Conservation (phyloP, 176 grass and related monocot species). For the Oryza nivara region DNA sequence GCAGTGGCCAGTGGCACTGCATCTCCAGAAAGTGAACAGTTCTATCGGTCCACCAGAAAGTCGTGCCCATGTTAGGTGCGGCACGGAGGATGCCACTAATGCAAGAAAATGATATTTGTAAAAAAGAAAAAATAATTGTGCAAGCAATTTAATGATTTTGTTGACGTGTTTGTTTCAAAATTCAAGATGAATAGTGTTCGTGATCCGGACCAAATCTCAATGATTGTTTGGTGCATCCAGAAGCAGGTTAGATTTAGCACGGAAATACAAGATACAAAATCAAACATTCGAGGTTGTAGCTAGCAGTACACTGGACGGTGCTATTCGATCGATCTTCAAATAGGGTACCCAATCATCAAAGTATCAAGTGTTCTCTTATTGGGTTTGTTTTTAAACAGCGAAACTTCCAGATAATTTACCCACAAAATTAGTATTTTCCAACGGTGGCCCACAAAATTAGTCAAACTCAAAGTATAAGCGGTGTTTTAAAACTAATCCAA, state of each 20-base stretch:
- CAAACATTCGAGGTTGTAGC: neutral
- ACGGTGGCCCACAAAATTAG: too few relatives aligned
- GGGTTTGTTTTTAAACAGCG: neutral
- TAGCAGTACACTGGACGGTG: neutral
- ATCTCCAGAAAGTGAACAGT: neutral
- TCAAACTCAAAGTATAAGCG: too few relatives aligned
- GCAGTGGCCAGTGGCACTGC: neutral
- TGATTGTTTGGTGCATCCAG: constrained; percentile 2
- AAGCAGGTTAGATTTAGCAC: neutral
- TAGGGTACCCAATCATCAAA: neutral
- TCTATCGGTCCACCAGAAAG: neutral
- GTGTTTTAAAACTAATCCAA: too few relatives aligned
- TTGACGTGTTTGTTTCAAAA: neutral
- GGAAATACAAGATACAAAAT: neutral
- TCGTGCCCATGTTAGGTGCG: constrained; percentile 25
- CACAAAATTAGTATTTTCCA: too few relatives aligned
- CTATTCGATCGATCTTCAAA: neutral
- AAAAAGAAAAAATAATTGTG: neutral
- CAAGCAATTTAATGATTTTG: neutral
- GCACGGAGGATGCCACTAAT: constrained; percentile 8
- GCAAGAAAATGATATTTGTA: neutral
- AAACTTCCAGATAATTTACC: too few relatives aligned
- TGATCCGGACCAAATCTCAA: neutral
- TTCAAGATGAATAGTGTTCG: neutral
- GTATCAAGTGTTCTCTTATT: neutral